Base-by-base conservation (phyloP, 1,139 yeast genomes). In the Yamadazyma dushanensis region DNA sequence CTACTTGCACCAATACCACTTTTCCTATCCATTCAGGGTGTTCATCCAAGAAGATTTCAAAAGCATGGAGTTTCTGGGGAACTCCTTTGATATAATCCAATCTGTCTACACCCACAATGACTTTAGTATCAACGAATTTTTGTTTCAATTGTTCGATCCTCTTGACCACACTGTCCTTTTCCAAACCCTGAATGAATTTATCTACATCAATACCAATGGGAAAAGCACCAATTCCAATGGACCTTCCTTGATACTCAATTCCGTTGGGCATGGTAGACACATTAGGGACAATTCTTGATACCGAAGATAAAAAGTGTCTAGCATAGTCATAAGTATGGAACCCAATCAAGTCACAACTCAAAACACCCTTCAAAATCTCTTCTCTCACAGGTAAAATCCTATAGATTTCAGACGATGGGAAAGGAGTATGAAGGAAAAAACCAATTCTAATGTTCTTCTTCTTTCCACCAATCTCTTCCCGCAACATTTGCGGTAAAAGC, bases 251-350 rank as follows among this genome's bases (percentile, higher is more conserved):
- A 56, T 76, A 88, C 47, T 84, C 83, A 20, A 92, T 88, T 11
- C 97, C 96, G 49, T 90, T 92, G 5, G 98, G 98, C 41, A 87
- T 70, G 0, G 97, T 89, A 31, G 81, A 83, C 11, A 89, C 82
- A 43, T 85, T 76, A 11, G 67, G 54, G 36, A 94, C 74, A 21
- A 92, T 85, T 42, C 96, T 73, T 40, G 90, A 81, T n/a, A 92
- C 96, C 1, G 96, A 82, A 15, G 95, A 83, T 39, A 94, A 64
- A 62, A 94, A 94, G 65, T 94, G 99, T 51, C 99, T 77, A n/a
- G 96, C 98, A 54, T 94, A 94, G 61, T 94, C 99, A 61, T 94
- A 94, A n/a, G 98, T 94, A 61, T 94, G 99, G 73, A 94, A 94
- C 0, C 99, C 99, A 53, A 94, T 81, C 51, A 94, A 73, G 57